These are phyloP conservation scores for Phalaenopsis aphrodite DNA, from an alignment of 106 monocot genomes.

Conservation along the genomic window DNA sequence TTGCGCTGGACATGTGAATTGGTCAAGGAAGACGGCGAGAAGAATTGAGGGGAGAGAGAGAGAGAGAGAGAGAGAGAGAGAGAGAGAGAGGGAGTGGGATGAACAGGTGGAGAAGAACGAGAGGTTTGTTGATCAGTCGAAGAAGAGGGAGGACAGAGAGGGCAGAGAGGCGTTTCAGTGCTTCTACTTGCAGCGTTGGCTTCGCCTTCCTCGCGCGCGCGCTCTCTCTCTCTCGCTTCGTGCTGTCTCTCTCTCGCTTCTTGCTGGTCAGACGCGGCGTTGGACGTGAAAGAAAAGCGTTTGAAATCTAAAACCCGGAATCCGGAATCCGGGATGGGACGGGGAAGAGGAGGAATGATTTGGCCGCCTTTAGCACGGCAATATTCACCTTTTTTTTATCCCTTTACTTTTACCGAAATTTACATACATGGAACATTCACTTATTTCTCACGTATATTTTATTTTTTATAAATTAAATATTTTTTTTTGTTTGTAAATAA, in stretches of 20 bases:
- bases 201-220: neutral
- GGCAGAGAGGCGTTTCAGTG: neutral
- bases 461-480: too few relatives aligned
- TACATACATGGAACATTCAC: too few relatives aligned
- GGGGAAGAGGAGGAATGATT: too few relatives aligned
- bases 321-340: too few relatives aligned
- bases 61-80: neutral
- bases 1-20: neutral
- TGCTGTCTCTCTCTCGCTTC: neutral
- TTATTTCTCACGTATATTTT: too few relatives aligned
- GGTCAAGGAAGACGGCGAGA: neutral
- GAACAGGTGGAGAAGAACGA: neutral
- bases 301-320: too few relatives aligned
- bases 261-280: neutral
- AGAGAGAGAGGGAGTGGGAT: neutral
- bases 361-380: too few relatives aligned
- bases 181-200: neutral
- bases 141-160: neutral
- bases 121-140: constrained; percentile 4
- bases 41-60: neutral
- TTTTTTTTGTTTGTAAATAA: too few relatives aligned
- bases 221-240: neutral
- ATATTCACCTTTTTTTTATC: too few relatives aligned
- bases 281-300: too few relatives aligned
- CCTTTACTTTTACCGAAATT: too few relatives aligned